Conservation (phyloP, 495 filamentous ascomycete genomes). For the Podospora bellae-mahoneyi region DNA sequence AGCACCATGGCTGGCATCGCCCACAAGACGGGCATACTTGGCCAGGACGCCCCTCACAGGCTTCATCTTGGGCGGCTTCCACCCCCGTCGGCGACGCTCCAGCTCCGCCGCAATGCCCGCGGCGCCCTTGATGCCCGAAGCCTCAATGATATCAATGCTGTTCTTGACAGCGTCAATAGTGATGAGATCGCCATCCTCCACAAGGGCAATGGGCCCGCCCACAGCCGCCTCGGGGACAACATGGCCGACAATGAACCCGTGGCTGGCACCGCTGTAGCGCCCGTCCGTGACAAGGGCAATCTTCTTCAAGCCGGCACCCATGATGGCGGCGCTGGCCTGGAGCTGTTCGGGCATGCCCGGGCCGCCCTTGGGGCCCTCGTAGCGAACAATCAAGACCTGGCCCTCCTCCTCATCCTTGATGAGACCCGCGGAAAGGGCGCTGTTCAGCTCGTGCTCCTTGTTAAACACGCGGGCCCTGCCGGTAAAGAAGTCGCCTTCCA, state of each 20-base stretch:
- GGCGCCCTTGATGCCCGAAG: slow-evolving; percentile 11
- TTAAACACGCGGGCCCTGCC: slow-evolving; percentile 87
- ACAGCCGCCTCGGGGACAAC: slow-evolving; percentile 86
- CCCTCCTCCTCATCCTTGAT: slow-evolving; percentile 67
- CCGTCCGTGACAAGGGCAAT: slow-evolving; percentile 94
- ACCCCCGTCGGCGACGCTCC: slow-evolving; percentile 58
- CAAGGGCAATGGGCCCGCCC: slow-evolving; percentile 78
- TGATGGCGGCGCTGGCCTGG: slow-evolving; percentile 81
- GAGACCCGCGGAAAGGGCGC: slow-evolving; percentile 64
- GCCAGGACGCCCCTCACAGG: slow-evolving; percentile 86
- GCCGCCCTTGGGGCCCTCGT: slow-evolving; percentile 92
- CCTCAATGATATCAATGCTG: slow-evolving; percentile 62
- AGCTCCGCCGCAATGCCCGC: slow-evolving; percentile 61
- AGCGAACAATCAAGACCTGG: slow-evolving; percentile 88
- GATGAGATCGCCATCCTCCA: slow-evolving; percentile 76
- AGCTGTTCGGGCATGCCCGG: slow-evolving; percentile 99
- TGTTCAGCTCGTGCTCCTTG: slow-evolving; percentile 77
- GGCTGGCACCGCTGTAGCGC: slow-evolving; percentile 82
- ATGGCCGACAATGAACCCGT: slow-evolving; percentile 95
- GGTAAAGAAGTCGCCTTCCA: slow-evolving; percentile 80
- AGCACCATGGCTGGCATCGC: slow-evolving; percentile 54
- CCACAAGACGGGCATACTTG: slow-evolving; percentile 72
- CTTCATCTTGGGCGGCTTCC: slow-evolving; percentile 68
- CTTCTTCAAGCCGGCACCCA: slow-evolving; percentile 86
- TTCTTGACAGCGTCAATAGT: slow-evolving; percentile 85